These are phyloP conservation scores for Naganishia friedmannii DNA, from an alignment of 768 basidiomycete genomes.

Conservation along the genomic window DNA sequence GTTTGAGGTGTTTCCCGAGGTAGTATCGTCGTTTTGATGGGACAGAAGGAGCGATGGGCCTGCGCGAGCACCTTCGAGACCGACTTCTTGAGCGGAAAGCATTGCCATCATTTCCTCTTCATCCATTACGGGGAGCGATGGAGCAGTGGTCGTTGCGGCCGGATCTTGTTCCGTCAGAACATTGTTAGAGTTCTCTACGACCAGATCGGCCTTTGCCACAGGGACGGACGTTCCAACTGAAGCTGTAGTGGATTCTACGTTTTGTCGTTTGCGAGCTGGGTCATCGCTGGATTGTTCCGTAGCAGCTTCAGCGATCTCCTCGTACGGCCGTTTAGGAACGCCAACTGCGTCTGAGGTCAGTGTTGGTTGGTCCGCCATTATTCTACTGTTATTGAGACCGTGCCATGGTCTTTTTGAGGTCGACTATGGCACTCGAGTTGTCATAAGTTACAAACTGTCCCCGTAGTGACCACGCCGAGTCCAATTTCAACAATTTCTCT, in stretches of 20 bases:
- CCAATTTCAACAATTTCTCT: background rate
- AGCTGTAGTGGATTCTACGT: background rate
- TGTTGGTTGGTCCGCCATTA: background rate
- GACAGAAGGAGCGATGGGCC: conserved; percentile 2
- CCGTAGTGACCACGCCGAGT: too few species aligned
- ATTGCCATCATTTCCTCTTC: conserved; percentile 26
- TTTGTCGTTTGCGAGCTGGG: conserved; percentile 15
- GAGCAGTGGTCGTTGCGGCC: background rate
- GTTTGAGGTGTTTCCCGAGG: too few species aligned
- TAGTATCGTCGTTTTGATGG: too few species aligned
- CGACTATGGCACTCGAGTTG: background rate
- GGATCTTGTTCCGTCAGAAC: background rate
- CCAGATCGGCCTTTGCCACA: conserved; percentile 4
- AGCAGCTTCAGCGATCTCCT: background rate
- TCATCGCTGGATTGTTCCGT: conserved; percentile 3
- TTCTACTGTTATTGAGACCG: too few species aligned
- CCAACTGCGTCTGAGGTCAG: background rate
- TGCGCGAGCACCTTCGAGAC: conserved; percentile 11
- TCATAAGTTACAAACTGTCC: background rate
- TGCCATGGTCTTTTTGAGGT: background rate
- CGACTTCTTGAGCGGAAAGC: conserved; percentile 18
- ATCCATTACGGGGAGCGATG: conserved; percentile 11
- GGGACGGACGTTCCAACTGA: background rate
- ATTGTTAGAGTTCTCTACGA: background rate
- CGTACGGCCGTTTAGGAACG: background rate